A percentile compares a stretch with the other conserved stretches of the same genome.
Evolutionary conservation across 2,329 filamentous ascomycete species (phyloP).

Genomic region (Ascocoryne sarcoides): DNA sequence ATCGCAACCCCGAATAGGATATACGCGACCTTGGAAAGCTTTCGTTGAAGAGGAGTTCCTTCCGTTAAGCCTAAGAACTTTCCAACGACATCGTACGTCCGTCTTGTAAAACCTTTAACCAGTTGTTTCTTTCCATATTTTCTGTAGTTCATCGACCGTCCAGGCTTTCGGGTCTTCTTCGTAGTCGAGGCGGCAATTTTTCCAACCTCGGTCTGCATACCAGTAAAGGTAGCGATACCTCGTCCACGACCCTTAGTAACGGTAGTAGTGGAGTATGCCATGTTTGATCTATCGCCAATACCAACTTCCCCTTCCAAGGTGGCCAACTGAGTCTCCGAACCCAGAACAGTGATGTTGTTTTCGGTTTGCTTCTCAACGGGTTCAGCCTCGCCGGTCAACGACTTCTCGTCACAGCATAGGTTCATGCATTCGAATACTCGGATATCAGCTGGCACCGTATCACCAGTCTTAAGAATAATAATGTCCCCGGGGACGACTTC

Average conservation of each 20-base stretch:
- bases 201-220: constrained; percentile 49
- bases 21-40: constrained; percentile 56
- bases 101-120: constrained; percentile 40
- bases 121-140: constrained; percentile 37
- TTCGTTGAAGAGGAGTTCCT: constrained; percentile 57
- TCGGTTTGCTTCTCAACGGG: constrained; percentile 73
- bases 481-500: constrained; percentile 69
- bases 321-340: constrained; percentile 15
- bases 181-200: constrained; percentile 43
- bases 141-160: constrained; percentile 35
- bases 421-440: constrained; percentile 47
- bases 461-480: constrained; percentile 83
- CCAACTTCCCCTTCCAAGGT: constrained; percentile 36
- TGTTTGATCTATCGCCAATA: constrained; percentile 46
- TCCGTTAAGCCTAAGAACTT: constrained; percentile 50
- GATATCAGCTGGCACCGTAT: constrained; percentile 91
- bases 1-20: constrained; percentile 50
- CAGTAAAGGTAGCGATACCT: constrained; percentile 45
- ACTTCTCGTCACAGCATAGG: constrained; percentile 73
- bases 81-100: constrained; percentile 39
- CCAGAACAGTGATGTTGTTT: constrained; percentile 32
- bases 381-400: constrained; percentile 96
- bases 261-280: constrained; percentile 46
- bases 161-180: constrained; percentile 44
- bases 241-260: constrained; percentile 46